Base-by-base conservation (phyloP, 1,139 yeast genomes). In the Hanseniaspora uvarum region DNA sequence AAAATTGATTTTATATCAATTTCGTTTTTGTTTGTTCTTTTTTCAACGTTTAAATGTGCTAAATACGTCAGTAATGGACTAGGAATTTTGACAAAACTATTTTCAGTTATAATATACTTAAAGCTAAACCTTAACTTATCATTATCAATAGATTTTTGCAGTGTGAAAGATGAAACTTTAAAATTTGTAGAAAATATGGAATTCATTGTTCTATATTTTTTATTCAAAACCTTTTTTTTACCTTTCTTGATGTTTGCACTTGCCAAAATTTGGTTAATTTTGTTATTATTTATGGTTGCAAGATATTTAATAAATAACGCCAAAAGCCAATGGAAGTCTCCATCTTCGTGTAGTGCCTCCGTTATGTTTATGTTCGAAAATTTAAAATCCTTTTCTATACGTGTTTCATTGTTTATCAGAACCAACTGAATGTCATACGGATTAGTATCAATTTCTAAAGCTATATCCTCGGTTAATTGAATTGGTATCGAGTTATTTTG, bases 41-140 rank as follows among this genome's bases (percentile, higher is more conserved):
- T 5, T 12, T 8, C 8, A 18, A 16, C 18, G 4, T n/a, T 8
- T 6, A 24, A 8, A 18, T 16, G 30, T 16, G 23, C 19, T 33
- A 31, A 5, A 12, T 40, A 33, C 5, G 18, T 34, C 21, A 45
- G 14, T 1, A 52, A 31, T 10, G n/a, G 21, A 14, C 8, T 24
- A 12, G 46, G 36, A 31, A 58, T 40, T n/a, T 40, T 54, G 40
- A 56, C 52, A 38, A 57, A 57, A 5, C 33, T 36, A 16, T 39
- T 16, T 5, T 23, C 26, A 11, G 52, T 46, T 18, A 48, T 18
- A 19, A 19, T 10, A 31, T 39, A 16, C n/a, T 31, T 24, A 19
- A 49, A 49, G 14, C 12, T 18, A 10, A 41, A 16, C n/a, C 5
- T 28, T 10, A 43, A 6, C 11, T 18, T 14, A 1, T 37, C 31